A percentile compares a stretch with the other conserved stretches of the same genome.
These are phyloP conservation scores for Aspergillus panamensis DNA, from an alignment of 495 filamentous ascomycete genomes.

Conservation along the genomic window DNA sequence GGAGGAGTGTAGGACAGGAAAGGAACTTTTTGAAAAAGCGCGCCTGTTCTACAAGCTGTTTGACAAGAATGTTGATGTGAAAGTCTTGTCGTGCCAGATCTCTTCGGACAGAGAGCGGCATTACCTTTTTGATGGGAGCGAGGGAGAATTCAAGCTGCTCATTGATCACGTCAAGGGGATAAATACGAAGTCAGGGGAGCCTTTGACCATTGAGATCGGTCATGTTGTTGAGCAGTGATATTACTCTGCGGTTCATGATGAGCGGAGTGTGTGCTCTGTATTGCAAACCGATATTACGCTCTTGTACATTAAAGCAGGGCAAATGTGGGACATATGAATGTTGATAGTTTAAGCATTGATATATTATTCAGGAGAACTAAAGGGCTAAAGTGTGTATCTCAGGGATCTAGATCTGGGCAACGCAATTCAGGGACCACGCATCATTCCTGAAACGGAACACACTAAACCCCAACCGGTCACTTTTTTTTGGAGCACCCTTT, in stretches of 20 bases:
- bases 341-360: too few relatives aligned
- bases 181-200: background rate
- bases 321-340: background rate
- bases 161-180: conserved; percentile 18
- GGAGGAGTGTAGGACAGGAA: conserved; percentile 12
- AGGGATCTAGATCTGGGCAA: background rate
- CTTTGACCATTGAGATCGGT: conserved; percentile 13
- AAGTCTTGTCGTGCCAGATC: conserved; percentile 22
- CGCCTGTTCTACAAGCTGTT: conserved; percentile 19
- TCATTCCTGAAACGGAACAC: conserved; percentile 8
- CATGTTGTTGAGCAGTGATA: conserved; percentile 3
- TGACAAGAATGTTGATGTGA: conserved; percentile 1
- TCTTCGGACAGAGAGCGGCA: conserved; percentile 14
- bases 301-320: background rate
- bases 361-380: too few relatives aligned
- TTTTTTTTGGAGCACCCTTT: background rate
- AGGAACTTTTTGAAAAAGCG: conserved; percentile 24
- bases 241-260: background rate
- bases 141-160: conserved; percentile 26
- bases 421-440: background rate
- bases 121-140: conserved; percentile 20
- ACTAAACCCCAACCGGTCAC: conserved; percentile 12
- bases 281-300: background rate
- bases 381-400: too few relatives aligned
- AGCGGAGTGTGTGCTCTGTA: background rate